Evolutionary conservation across 148 eudicot genomes (phyloP), one percentile per base, ranked within the genome.

Genomic region (Rhododendron simsii): DNA sequence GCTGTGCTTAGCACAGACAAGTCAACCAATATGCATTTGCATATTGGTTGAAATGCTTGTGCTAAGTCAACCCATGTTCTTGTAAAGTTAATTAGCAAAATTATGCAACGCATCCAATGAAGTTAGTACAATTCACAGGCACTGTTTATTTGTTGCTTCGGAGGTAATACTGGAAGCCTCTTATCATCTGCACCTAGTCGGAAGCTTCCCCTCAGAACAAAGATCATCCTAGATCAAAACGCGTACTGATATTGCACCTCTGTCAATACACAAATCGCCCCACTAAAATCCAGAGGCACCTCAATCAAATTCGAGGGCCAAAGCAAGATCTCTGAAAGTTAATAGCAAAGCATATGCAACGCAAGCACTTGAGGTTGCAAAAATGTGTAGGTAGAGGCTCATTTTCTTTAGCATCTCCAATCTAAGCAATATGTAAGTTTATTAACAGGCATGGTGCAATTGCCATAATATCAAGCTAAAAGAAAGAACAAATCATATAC

Each of bases 301-400:
- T 47, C 41, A 28, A 83, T 71, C 63, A 73, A 71, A 83, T 47
- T 73, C 7, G 15, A 73, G 20, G 30, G 79, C 79, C 14, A 30
- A 83, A 45, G 33, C 39, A 61, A 59, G 51, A 30, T 37, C n/a
- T 13, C 50, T 65, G 33, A n/a, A 59, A 50, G 7, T 82, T 82
- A 61, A 82, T 39, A 61, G 51, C 41, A 59, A 61, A 71, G 33
- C 30, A 82, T 63, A 39, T 13, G 21, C 50, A 61, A 61, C 14
- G 30, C 71, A 39, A 82, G 74, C 84, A 82, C 84, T 69, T 69
- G 18, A 37, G 51, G 35, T 82, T 61, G 18, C 75, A 8, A 59
- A 39, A 37, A 48, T 26, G 59, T 35, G 39, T 13, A n/a, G 57
- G 3, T 23, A 61, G 75, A 61, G 21, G 37, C 75, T 16, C 81